These are phyloP conservation scores for Nicotiana knightiana DNA, from an alignment of 257 asterid species.

Conservation along the genomic window DNA sequence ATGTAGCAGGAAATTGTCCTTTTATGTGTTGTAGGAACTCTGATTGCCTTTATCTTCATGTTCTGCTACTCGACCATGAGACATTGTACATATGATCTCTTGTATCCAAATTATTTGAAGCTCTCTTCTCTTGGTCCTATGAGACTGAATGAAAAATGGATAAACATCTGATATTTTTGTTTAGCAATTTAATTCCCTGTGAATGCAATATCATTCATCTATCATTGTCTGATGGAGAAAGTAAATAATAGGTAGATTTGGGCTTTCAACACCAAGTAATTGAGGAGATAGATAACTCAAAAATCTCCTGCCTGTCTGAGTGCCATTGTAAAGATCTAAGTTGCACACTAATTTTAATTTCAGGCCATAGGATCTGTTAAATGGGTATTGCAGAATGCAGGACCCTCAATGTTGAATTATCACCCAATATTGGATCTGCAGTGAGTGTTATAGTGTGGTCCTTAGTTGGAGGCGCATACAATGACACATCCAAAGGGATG, in stretches of 20 bases:
- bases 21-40: constrained; percentile 24
- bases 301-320: not conserved
- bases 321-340: not conserved
- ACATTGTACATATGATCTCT: constrained; percentile 38
- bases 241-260: not conserved
- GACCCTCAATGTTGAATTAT: not conserved
- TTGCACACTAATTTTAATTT: not conserved
- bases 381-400: not conserved
- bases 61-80: constrained; percentile 20
- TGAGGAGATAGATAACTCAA: not conserved
- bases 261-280: not conserved
- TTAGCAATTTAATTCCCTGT: not conserved
- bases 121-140: not conserved
- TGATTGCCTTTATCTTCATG: constrained; percentile 22
- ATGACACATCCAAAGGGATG: not conserved
- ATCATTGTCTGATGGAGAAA: not conserved
- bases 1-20: constrained; percentile 23
- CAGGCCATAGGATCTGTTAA: not conserved
- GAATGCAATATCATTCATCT: not conserved
- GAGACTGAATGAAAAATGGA: not conserved
- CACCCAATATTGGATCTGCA: not conserved
- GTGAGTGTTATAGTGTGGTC: not conserved
- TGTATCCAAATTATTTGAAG: constrained; percentile 19
- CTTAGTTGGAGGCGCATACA: not conserved
- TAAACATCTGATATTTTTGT: not conserved